A percentile compares a stretch with the other conserved stretches of the same genome.
Evolutionary conservation across 1,139 yeast species (phyloP).

Genomic region (Wickerhamomyces sp.): DNA sequence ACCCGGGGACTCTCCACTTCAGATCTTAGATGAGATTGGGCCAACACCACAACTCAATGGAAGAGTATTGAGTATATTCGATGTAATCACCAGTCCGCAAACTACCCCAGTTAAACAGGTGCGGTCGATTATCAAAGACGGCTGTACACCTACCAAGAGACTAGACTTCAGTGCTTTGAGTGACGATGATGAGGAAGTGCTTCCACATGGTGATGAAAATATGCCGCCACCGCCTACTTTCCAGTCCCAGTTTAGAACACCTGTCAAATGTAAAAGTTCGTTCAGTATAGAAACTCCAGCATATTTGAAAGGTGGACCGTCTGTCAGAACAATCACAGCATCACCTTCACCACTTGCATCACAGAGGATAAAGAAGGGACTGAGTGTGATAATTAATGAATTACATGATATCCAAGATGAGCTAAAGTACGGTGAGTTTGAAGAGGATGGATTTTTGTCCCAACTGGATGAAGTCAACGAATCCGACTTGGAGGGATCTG

Average conservation of each 20-base stretch:
- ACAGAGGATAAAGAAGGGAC: conserved; percentile 26
- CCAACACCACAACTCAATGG: conserved; percentile 79
- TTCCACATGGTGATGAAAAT: no score
- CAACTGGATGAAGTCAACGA: conserved; percentile 2
- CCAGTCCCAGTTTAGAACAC: conserved; percentile 26
- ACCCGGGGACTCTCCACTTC: conserved; percentile 10
- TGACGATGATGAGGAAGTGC: conserved; percentile 3
- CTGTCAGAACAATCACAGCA: conserved; percentile 6
- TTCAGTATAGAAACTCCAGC: conserved; percentile 21
- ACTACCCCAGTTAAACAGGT: conserved; percentile 8
- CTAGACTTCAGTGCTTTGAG: conserved; percentile 7
- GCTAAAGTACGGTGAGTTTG: conserved; percentile 21
- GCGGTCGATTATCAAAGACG: background rate
- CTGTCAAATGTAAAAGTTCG: conserved; percentile 17
- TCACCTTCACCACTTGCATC: conserved; percentile 28
- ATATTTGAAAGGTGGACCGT: conserved; percentile 16
- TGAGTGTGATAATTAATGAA: conserved; percentile 37
- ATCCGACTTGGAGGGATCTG: conserved; percentile 9
- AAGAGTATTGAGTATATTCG: conserved; percentile 61
- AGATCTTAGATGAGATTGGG: conserved; percentile 44
- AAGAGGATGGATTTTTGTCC: conserved; percentile 13
- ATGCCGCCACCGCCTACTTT: no score
- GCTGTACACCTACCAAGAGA: conserved; percentile 11
- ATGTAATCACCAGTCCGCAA: conserved; percentile 30
- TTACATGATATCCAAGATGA: conserved; percentile 27